phyloP scores from a whole-genome alignment of 2,329 filamentous ascomycete genomes.

The Exophiala aquamarina region DNA sequence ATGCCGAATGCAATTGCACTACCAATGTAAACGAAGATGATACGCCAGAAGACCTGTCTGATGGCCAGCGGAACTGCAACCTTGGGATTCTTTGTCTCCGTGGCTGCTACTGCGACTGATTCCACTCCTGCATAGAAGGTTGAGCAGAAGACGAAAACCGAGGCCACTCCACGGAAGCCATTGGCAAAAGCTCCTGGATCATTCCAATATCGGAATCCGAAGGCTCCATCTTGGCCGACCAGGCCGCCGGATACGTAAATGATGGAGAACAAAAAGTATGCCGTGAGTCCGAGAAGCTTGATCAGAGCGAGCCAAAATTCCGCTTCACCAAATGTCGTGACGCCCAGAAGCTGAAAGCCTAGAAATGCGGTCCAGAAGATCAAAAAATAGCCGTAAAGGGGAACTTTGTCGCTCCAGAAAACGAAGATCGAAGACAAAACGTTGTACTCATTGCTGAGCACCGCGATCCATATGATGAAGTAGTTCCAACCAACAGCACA shows the following conservation, averaged over 20 bases:
- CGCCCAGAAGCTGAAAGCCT: conserved; percentile 41
- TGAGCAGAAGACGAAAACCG: conserved; percentile 39
- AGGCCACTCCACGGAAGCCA: conserved; percentile 37
- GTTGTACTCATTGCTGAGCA: conserved; percentile 25
- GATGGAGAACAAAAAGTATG: conserved; percentile 27
- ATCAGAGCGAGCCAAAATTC: conserved; percentile 47
- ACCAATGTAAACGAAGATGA: conserved; percentile 64
- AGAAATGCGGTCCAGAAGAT: conserved; percentile 50
- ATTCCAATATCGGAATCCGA: conserved; percentile 40
- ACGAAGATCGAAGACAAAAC: conserved; percentile 33
- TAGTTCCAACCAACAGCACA: conserved; percentile 48
- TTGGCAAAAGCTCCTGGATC: conserved; percentile 36
- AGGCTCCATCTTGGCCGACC: conserved; percentile 13
- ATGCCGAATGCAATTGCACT: conserved; percentile 73
- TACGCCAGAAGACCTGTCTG: conserved; percentile 42
- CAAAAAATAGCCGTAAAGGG: conserved; percentile 49
- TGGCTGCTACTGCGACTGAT: conserved; percentile 45
- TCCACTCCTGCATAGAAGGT: conserved; percentile 40
- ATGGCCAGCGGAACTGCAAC: conserved; percentile 47
- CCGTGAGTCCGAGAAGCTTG: conserved; percentile 29
- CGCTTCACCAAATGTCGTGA: conserved; percentile 52
- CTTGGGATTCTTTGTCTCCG: conserved; percentile 45
- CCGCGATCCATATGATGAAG: conserved; percentile 25
- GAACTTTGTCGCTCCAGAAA: conserved; percentile 47
- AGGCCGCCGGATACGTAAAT: conserved; percentile 38